Evolutionary conservation across 2,329 filamentous ascomycete species (phyloP).

Genomic region (Claviceps humidiphila): DNA sequence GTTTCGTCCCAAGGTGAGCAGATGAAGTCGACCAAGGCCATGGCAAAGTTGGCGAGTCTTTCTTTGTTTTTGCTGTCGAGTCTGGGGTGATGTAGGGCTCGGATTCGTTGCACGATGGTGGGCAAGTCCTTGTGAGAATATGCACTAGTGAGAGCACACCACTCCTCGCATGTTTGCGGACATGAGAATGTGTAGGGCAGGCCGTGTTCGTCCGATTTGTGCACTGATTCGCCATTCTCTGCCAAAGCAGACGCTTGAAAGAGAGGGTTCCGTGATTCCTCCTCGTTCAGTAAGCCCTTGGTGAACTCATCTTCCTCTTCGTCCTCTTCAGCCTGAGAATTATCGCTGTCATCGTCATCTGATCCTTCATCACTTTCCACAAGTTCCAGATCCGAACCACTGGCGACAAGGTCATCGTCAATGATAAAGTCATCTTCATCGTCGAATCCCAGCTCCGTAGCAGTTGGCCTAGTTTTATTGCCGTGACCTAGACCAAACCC

Average conservation of each 20-base stretch:
- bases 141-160: conserved; percentile 52
- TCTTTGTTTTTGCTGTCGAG: conserved; percentile 74
- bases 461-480: conserved; percentile 42
- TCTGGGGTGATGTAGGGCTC: conserved; percentile 84
- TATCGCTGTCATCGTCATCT: conserved; percentile 28
- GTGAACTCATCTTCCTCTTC: conserved; percentile 57
- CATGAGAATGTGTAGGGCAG: conserved; percentile 80
- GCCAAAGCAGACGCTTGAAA: conserved; percentile 32
- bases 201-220: conserved; percentile 36
- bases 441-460: conserved; percentile 59
- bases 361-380: conserved; percentile 41
- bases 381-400: conserved; percentile 56
- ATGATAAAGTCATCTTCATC: conserved; percentile 92
- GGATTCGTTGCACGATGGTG: conserved; percentile 74
- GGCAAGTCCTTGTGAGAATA: conserved; percentile 55
- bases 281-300: conserved; percentile 49
- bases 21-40: conserved; percentile 51
- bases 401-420: conserved; percentile 78
- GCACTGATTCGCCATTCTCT: conserved; percentile 19
- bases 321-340: conserved; percentile 22
- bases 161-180: conserved; percentile 62
- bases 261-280: conserved; percentile 39
- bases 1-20: conserved; percentile 31
- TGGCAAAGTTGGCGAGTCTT: conserved; percentile 57
- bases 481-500: conserved; percentile 48